These are phyloP conservation scores for Coprinopsis cinerea DNA, from an alignment of 768 basidiomycete species.

Conservation along the genomic window DNA sequence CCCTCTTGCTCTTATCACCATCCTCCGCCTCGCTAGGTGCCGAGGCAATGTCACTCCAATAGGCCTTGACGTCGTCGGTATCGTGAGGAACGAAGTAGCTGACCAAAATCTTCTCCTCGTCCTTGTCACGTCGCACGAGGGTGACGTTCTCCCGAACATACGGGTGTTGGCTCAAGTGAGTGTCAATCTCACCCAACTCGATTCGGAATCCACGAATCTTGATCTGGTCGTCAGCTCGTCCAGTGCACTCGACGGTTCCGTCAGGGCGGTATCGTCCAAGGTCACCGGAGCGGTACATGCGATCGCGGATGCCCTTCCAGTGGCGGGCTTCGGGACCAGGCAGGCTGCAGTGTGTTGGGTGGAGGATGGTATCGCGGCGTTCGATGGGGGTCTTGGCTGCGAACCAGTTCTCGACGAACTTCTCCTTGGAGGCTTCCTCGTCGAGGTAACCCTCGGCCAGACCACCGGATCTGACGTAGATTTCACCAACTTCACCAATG, in stretches of 20 bases:
- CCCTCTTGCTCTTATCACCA: constrained; percentile 16
- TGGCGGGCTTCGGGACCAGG: constrained; percentile 69
- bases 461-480: constrained; percentile 95
- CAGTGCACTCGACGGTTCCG: constrained; percentile 94
- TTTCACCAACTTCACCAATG: constrained; percentile 96
- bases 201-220: constrained; percentile 99
- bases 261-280: constrained; percentile 90
- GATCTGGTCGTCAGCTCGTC: constrained; percentile 96
- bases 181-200: constrained; percentile 94
- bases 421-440: constrained; percentile 72
- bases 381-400: constrained; percentile 26
- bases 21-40: constrained; percentile 51
- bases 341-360: constrained; percentile 42
- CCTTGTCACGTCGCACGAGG: constrained; percentile 92
- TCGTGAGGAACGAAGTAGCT: constrained; percentile 94
- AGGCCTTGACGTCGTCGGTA: constrained; percentile 57
- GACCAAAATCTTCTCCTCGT: constrained; percentile 98
- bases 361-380: constrained; percentile 67
- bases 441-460: constrained; percentile 94
- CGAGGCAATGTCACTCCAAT: constrained; percentile 65
- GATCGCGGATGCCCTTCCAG: constrained; percentile 94
- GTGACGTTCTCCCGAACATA: constrained; percentile 97
- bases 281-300: constrained; percentile 98
- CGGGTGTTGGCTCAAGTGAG: constrained; percentile 88
- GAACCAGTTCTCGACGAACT: constrained; percentile 97